A percentile compares a stretch with the other conserved stretches of the same genome.
Evolutionary conservation across 495 filamentous ascomycete species (phyloP).

Genomic region (Penicillium arizonense): DNA sequence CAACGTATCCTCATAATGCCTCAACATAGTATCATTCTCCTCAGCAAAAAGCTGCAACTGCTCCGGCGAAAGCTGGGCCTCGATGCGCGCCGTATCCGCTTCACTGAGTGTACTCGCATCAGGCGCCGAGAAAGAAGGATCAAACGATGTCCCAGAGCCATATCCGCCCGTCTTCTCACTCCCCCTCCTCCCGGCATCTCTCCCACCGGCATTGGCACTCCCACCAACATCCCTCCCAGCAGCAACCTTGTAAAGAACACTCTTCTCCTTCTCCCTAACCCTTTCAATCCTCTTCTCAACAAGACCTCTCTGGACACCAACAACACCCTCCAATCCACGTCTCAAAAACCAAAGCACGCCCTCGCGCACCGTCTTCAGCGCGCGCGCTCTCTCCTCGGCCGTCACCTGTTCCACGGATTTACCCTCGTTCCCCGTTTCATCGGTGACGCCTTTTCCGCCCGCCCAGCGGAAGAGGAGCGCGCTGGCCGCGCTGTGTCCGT

Average conservation of each 20-base stretch:
- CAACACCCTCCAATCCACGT: slow-evolving; percentile 68
- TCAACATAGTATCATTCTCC: slow-evolving; percentile 90
- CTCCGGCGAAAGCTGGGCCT: slow-evolving; percentile 68
- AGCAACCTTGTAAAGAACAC: slow-evolving; percentile 67
- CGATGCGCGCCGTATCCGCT: slow-evolving; percentile 47
- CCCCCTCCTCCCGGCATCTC: slow-evolving; percentile 8
- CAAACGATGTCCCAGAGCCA: neutral
- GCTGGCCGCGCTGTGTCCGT: slow-evolving; percentile 40
- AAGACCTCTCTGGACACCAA: slow-evolving; percentile 78
- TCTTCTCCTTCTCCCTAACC: slow-evolving; percentile 86
- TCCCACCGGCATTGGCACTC: neutral
- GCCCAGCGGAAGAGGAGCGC: slow-evolving; percentile 63
- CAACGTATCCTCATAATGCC: slow-evolving; percentile 85
- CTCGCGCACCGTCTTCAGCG: slow-evolving; percentile 65
- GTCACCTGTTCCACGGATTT: slow-evolving; percentile 61
- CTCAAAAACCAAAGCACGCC: slow-evolving; percentile 80
- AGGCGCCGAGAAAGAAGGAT: slow-evolving; percentile 4
- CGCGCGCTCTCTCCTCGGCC: slow-evolving; percentile 66
- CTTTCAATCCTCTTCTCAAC: slow-evolving; percentile 84
- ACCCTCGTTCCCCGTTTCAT: slow-evolving; percentile 19
- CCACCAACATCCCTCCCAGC: slow-evolving; percentile 2
- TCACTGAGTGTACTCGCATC: slow-evolving; percentile 33
- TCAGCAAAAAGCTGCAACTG: slow-evolving; percentile 90
- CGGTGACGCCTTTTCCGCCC: slow-evolving; percentile 45
- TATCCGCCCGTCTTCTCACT: neutral